Percentiles rank a stretch among this genome's conserved stretches.
Evolutionary conservation across 257 asterid species (phyloP).

Genomic region (Nicotiana attenuata): DNA sequence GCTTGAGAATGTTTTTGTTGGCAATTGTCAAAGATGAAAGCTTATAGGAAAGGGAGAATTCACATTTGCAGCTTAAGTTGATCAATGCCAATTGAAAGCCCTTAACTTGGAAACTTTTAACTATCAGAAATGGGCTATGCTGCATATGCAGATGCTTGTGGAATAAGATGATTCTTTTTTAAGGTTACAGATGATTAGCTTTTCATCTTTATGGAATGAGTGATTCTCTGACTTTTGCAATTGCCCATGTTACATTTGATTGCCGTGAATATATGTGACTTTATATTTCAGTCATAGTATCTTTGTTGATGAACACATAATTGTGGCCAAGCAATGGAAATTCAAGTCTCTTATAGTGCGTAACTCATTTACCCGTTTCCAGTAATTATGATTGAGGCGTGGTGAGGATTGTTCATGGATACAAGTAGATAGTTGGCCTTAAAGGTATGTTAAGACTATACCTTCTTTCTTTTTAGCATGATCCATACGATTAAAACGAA

Average conservation of each 20-base stretch:
- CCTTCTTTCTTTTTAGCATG: too few species aligned
- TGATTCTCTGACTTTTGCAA: neutral
- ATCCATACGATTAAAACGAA: too few species aligned
- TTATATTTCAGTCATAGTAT: neutral
- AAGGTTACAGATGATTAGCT: neutral
- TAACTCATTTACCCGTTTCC: too few species aligned
- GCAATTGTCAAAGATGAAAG: neutral
- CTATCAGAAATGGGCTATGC: neutral
- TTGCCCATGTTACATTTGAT: neutral
- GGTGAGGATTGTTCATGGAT: too few species aligned
- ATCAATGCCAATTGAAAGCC: neutral
- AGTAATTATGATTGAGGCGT: too few species aligned
- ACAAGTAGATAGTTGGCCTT: too few species aligned
- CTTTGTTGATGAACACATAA: neutral
- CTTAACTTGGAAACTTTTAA: neutral
- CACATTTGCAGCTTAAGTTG: neutral
- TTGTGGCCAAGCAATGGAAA: neutral
- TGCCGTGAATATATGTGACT: neutral
- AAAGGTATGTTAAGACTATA: too few species aligned
- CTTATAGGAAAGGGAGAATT: neutral
- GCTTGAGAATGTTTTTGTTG: too few species aligned
- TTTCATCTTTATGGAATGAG: neutral
- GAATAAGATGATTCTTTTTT: neutral
- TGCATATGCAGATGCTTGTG: neutral
- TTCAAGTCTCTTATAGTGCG: too few species aligned